A percentile compares a stretch with the other conserved stretches of the same genome.
Conservation (phyloP, 1,284 basidiomycete genomes). For the Ganoderma resinaceum region DNA sequence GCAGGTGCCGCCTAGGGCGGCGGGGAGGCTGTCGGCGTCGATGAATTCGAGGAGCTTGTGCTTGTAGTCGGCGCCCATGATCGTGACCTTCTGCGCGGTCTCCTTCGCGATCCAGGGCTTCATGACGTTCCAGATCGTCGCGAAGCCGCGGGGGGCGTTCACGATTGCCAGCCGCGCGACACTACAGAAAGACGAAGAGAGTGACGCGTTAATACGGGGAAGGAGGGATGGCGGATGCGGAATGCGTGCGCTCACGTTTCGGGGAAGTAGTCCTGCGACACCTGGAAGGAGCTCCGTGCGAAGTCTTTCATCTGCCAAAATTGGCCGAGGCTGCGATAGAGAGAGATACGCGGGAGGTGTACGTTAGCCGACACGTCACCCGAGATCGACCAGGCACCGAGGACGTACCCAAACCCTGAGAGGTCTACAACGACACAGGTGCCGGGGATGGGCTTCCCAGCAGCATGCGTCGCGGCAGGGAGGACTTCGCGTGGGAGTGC, state of each 20-base stretch:
- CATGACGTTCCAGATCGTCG: constrained; percentile 71
- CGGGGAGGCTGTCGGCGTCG: constrained; percentile 59
- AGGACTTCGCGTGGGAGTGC: constrained; percentile 67
- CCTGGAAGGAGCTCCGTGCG: constrained; percentile 64
- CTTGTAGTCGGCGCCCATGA: constrained; percentile 66
- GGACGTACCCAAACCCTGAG: constrained; percentile 65
- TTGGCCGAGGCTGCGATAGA: constrained; percentile 55
- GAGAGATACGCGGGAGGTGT: background rate
- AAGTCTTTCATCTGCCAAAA: constrained; percentile 79
- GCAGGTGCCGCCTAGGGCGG: constrained; percentile 55
- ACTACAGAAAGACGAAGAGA: constrained; percentile 41
- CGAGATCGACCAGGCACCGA: constrained; percentile 1
- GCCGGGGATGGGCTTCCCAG: constrained; percentile 56
- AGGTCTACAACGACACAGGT: constrained; percentile 72
- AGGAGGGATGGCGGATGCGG: background rate
- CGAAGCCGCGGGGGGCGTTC: constrained; percentile 75
- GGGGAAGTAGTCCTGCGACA: constrained; percentile 79
- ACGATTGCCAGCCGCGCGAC: constrained; percentile 75
- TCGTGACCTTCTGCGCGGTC: constrained; percentile 68
- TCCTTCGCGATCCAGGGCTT: constrained; percentile 77
- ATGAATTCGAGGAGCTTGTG: constrained; percentile 60
- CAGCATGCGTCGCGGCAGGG: constrained; percentile 64
- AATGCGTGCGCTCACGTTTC: constrained; percentile 61
- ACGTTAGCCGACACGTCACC: background rate
- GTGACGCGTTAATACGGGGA: background rate